Base-by-base conservation (phyloP, 371 early-diverging fungal species). In the Syncephalis fuscata region DNA sequence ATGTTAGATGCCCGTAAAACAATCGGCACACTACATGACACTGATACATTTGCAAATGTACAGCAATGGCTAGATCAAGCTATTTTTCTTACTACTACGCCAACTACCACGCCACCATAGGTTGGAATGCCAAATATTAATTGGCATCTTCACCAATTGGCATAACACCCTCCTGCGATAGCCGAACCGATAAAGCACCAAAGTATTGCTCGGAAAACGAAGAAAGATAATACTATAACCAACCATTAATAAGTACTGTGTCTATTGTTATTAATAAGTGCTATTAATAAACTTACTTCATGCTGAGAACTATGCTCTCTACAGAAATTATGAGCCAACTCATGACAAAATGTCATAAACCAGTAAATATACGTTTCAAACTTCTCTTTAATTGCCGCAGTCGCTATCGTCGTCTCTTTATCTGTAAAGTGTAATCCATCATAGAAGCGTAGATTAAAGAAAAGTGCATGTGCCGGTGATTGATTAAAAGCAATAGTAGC, bases 261-360 rank as follows among this genome's bases (percentile, higher is more conserved):
- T n/a, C n/a, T n/a, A n/a, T n/a, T n/a, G n/a, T n/a, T n/a, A n/a
- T n/a, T n/a, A n/a, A n/a, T n/a, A n/a, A n/a, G n/a, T n/a, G n/a
- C 14, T 43, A 11, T 27, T 24, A 27, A 25, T 23, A 24, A 44
- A 36, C 46, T 48, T 56, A 68, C 63, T 59, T 78, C 80, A 46
- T 80, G 77, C 49, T 74, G 48, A 48, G 59, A 54, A 47, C 60
- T 57, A 36, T 65, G 65, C 10, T 57, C 66, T 7, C 56, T 44
- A 0, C 82, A 74, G 62, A 88, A 87, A 53, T 88, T 82, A 55
- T 92, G 92, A 2, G 83, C 89, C 49, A 92, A 57, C 60, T 89
- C 92, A 57, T 92, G 92, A 52, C 85, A 82, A n/a, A 74, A 58
- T 1, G 76, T 81, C 76, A 88, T 77, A 57, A 82, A 91, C 91